These are phyloP conservation scores for Lotmaria passim DNA, from an alignment of 208 protist species.

Conservation along the genomic window DNA sequence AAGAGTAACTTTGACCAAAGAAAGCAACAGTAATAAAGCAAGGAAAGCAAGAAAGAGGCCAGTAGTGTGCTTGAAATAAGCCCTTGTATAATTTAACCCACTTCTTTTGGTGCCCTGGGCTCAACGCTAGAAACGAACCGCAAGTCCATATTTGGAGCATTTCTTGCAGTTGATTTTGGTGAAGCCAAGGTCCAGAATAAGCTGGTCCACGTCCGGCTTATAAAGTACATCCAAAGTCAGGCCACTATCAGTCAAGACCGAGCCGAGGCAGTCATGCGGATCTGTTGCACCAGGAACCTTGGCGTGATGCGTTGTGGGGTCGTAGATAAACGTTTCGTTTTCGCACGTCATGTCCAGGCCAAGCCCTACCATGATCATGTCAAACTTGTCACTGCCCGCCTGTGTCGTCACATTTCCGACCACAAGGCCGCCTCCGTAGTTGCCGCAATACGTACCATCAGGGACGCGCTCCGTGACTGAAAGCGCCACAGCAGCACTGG, in stretches of 20 bases:
- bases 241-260: conserved; percentile 43
- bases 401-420: conserved; percentile 46
- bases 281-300: conserved; percentile 43
- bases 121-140: not conserved
- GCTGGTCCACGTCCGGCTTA: conserved; percentile 41
- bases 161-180: conserved; percentile 50
- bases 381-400: conserved; percentile 30
- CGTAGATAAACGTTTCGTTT: conserved; percentile 70
- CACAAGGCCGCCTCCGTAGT: conserved; percentile 52
- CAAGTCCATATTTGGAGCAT: conserved; percentile 27
- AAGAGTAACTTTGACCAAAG: no score
- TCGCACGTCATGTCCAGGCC: conserved; percentile 50
- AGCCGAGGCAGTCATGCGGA: conserved; percentile 71
- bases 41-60: not conserved
- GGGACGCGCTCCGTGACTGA: conserved; percentile 12
- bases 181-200: conserved; percentile 65
- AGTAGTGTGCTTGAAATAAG: not conserved
- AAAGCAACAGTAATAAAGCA: no score
- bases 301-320: conserved; percentile 45
- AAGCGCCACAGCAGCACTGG: not conserved
- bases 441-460: conserved; percentile 61
- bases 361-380: conserved; percentile 58
- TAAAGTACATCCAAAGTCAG: conserved; percentile 54
- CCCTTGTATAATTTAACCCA: not conserved
- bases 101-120: not conserved